Conservation (phyloP, 495 filamentous ascomycete genomes). For the Evansstolkia leycettana region DNA sequence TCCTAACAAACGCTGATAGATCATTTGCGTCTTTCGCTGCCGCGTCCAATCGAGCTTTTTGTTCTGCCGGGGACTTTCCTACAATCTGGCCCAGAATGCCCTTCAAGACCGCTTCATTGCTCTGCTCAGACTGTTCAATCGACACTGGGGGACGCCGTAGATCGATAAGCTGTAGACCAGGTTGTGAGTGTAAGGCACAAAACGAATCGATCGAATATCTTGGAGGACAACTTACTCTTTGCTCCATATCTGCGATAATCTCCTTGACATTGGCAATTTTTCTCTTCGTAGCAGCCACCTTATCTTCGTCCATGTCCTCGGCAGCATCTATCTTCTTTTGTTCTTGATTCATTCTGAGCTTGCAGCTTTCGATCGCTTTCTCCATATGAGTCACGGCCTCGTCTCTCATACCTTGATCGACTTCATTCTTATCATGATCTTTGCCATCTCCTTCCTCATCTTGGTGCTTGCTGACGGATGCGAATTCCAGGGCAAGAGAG, state of each 20-base stretch:
- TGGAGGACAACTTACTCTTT: conserved; percentile 45
- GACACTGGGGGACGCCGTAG: conserved; percentile 60
- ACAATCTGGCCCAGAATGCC: conserved; percentile 66
- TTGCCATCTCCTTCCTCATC: conserved; percentile 20
- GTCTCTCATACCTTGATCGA: conserved; percentile 58
- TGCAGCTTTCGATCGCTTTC: conserved; percentile 68
- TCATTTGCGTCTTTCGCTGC: conserved; percentile 74
- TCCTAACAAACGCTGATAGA: conserved; percentile 65
- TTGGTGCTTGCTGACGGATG: conserved; percentile 55
- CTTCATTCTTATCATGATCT: conserved; percentile 13
- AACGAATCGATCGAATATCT: not conserved
- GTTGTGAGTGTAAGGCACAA: conserved; percentile 8
- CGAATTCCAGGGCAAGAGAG: conserved; percentile 89
- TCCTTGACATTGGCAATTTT: conserved; percentile 77
- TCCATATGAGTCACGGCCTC: conserved; percentile 72
- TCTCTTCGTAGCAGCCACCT: conserved; percentile 40
- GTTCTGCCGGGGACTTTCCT: conserved; percentile 48
- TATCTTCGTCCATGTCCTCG: conserved; percentile 36
- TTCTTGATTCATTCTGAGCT: conserved; percentile 61
- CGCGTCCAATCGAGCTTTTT: conserved; percentile 58
- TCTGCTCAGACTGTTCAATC: conserved; percentile 36
- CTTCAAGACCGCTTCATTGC: conserved; percentile 37
- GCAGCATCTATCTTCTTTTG: conserved; percentile 48
- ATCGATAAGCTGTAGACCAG: conserved; percentile 50
- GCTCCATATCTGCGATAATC: conserved; percentile 78